Conservation (phyloP, 768 basidiomycete species). For the Phaffia tasmanica region DNA sequence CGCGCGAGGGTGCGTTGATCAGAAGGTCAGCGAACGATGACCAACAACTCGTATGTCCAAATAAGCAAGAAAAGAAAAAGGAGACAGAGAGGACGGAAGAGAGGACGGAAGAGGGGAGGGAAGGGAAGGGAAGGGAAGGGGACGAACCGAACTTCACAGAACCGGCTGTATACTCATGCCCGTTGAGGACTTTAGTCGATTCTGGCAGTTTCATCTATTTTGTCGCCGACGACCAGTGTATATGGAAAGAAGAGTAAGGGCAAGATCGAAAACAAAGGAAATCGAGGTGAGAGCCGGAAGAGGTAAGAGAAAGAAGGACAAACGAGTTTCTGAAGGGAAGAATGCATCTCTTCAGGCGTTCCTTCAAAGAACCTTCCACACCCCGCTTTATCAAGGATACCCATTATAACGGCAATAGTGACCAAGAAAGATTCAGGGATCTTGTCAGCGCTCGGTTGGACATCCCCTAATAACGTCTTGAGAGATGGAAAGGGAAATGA, state of each 20-base stretch:
- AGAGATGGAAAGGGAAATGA: not conserved
- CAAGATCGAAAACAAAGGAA: not conserved
- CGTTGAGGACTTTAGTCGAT: conserved; percentile 16
- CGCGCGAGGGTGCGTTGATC: no score
- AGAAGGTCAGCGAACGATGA: not conserved
- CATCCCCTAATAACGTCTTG: no score
- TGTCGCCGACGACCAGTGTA: not conserved
- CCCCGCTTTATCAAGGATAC: conserved; percentile 7
- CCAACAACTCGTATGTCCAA: not conserved
- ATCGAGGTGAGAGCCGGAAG: not conserved
- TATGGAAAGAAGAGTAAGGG: not conserved
- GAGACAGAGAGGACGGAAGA: not conserved
- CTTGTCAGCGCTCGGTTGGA: no score
- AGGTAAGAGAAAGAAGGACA: not conserved
- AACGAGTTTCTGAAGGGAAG: conserved; percentile 19
- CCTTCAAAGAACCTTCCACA: conserved; percentile 26
- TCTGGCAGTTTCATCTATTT: conserved; percentile 22
- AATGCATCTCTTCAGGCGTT: conserved; percentile 21
- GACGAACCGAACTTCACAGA: conserved; percentile 20
- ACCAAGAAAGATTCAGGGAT: not conserved
- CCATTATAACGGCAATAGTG: no score
- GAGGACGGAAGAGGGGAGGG: not conserved
- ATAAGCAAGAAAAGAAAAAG: not conserved
- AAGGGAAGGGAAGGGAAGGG: not conserved
- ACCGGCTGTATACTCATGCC: conserved; percentile 24